A percentile compares a stretch with the other conserved stretches of the same genome.
Evolutionary conservation across 2,329 filamentous ascomycete species (phyloP).

Genomic region (Rhexocercosporidium sp.): DNA sequence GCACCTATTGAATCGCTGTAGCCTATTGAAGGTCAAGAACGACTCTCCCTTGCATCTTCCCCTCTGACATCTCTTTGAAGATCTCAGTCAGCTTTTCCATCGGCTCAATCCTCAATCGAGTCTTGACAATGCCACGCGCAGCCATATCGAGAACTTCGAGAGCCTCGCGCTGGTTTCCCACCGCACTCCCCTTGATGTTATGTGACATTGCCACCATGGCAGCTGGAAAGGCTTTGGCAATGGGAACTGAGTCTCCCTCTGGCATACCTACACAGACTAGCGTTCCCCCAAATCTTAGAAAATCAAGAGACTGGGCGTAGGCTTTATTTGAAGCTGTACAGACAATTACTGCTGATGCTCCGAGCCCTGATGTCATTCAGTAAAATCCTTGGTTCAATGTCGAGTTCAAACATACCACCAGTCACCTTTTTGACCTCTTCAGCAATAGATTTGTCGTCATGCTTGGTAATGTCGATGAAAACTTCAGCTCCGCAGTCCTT

Average conservation of each 20-base stretch:
- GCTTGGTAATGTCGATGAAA: conserved; percentile 66
- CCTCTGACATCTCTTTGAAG: conserved; percentile 51
- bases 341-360: conserved; percentile 55
- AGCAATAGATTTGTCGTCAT: conserved; percentile 53
- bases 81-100: conserved; percentile 52
- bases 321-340: conserved; percentile 55
- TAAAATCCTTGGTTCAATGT: not conserved
- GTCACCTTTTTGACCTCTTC: conserved; percentile 62
- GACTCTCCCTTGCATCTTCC: conserved; percentile 51
- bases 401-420: conserved; percentile 45
- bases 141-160: conserved; percentile 54
- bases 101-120: conserved; percentile 51
- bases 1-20: not conserved
- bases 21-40: conserved; percentile 49
- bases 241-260: conserved; percentile 50
- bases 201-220: conserved; percentile 48
- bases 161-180: conserved; percentile 56
- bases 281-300: conserved; percentile 55
- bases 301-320: conserved; percentile 53
- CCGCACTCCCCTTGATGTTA: conserved; percentile 54
- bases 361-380: conserved; percentile 17
- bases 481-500: conserved; percentile 67
- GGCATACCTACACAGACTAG: conserved; percentile 59
- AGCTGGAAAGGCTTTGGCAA: conserved; percentile 50
- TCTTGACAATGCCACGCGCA: conserved; percentile 52